phyloP scores from a whole-genome alignment of 2,329 filamentous ascomycete species.

The Phaeoacremonium minimum region DNA sequence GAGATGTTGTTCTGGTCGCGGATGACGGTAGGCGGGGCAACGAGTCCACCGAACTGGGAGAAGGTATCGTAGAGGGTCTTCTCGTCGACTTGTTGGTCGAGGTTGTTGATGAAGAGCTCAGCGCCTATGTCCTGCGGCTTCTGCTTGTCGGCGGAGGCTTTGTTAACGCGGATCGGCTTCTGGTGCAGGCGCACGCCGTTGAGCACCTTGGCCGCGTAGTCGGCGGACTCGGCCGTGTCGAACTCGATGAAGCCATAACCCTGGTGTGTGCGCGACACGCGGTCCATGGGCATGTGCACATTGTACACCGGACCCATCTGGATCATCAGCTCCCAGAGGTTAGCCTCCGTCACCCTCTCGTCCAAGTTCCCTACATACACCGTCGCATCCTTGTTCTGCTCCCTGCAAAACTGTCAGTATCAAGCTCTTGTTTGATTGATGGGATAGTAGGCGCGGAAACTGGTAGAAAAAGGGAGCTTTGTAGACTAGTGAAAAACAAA shows the following conservation, averaged over 20 bases:
- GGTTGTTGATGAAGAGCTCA: constrained; percentile 93
- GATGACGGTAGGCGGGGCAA: constrained; percentile 84
- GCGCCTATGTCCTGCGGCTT: constrained; percentile 90
- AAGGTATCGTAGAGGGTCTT: constrained; percentile 95
- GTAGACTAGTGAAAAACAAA: too few relatives aligned
- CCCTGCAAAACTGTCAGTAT: too few relatives aligned
- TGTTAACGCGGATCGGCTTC: constrained; percentile 95
- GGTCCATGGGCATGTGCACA: constrained; percentile 96
- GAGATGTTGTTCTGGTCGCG: constrained; percentile 83
- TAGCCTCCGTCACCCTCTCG: constrained; percentile 84
- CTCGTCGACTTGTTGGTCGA: constrained; percentile 92
- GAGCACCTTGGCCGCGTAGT: constrained; percentile 95
- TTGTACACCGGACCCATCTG: constrained; percentile 97
- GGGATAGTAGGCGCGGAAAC: too few relatives aligned
- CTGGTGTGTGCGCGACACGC: constrained; percentile 93
- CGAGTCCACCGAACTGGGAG: constrained; percentile 80
- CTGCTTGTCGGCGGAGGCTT: constrained; percentile 87
- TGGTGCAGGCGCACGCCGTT: constrained; percentile 91
- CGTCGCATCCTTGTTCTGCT: constrained; percentile 97
- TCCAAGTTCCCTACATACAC: constrained; percentile 98
- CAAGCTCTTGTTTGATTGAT: too few relatives aligned
- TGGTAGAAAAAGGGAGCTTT: too few relatives aligned
- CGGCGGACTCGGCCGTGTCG: constrained; percentile 89
- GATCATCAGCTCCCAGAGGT: constrained; percentile 97
- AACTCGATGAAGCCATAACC: constrained; percentile 99